These are phyloP conservation scores for Proteromonas lacertae DNA, from an alignment of 352 stramenopile species.

Conservation along the genomic window DNA sequence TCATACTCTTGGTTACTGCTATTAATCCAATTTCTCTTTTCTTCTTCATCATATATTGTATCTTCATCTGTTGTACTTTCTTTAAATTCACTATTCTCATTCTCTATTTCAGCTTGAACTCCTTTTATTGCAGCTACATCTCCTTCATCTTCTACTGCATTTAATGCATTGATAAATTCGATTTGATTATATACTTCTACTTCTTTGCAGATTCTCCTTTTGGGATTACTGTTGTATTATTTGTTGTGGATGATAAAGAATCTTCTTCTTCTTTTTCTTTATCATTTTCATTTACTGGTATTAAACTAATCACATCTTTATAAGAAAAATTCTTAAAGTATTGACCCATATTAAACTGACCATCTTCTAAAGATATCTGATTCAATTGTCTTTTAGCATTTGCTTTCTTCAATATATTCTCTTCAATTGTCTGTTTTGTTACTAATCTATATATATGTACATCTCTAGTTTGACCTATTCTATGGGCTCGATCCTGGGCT, in stretches of 20 bases:
- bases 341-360: slow-evolving; percentile 5
- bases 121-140: slow-evolving; percentile 1
- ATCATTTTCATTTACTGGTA: not conserved
- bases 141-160: slow-evolving; percentile 22
- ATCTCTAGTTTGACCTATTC: slow-evolving; percentile 85
- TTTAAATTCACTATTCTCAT: slow-evolving; percentile 4
- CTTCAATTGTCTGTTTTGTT: slow-evolving; percentile 79
- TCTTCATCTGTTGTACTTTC: not conserved
- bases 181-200: not conserved
- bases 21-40: not conserved
- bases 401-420: slow-evolving; percentile 97
- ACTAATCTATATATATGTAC: slow-evolving; percentile 95
- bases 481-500: slow-evolving; percentile 77
- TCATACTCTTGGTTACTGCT: not conserved
- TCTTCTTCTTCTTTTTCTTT: not conserved
- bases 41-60: not conserved
- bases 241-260: not conserved
- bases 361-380: slow-evolving; percentile 36
- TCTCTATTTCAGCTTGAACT: slow-evolving; percentile 5
- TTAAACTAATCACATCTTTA: not conserved
- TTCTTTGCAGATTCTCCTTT: not conserved
- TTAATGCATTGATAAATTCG: not conserved
- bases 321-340: not conserved
- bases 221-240: not conserved
- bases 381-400: slow-evolving; percentile 85